Evolutionary conservation across 192 early-diverging fungal species (phyloP), one percentile per base, ranked within the genome.

Genomic region (Coemansia sp.): DNA sequence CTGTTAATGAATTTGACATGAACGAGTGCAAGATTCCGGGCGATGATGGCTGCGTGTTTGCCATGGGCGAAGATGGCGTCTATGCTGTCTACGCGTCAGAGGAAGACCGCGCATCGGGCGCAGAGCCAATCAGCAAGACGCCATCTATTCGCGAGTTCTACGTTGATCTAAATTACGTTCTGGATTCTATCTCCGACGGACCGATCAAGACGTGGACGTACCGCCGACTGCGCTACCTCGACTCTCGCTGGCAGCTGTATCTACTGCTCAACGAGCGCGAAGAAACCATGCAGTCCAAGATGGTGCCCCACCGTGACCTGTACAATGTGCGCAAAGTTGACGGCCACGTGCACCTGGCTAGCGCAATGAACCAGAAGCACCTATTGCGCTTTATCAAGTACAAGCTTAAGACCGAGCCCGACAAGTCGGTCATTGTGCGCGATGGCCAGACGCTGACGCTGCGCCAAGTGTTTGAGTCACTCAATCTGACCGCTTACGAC

Each of bases 281-380:
- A 53, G 95, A 98, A 76, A 84, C 94, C 23, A 87, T 92, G 21
- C 92, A 95, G 61, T 84, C 89, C 48, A 96, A 98, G 80, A 80
- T 87, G 48, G 93, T 95, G 10, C 91, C 95, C 3, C 95, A 95
- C 59, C 83, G 95, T 53, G 95, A 98, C 71, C 92, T 95, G 66
- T 98, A 98, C 84, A 98, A 98, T 56, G 93, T 98, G 45, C 89
- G 95, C 49, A 98, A 98, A 64, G 93, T 98, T 15, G 95, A 98
- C 73, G 94, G 92, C 45, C 95, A 98, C 82, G 89, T 98, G 40
- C 95, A 98, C 59, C 84, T 94, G 64, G 89, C 90, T 6, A 83
- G 87, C 4, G 94, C 93, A 59, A 95, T 98, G 95, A 98, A 95
- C 71, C 91, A 93, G 67, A 97, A 97, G 79, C 95, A 97, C 66